These are phyloP conservation scores for Rhodamnia argentea DNA, from an alignment of 345 rosid species.

Conservation along the genomic window DNA sequence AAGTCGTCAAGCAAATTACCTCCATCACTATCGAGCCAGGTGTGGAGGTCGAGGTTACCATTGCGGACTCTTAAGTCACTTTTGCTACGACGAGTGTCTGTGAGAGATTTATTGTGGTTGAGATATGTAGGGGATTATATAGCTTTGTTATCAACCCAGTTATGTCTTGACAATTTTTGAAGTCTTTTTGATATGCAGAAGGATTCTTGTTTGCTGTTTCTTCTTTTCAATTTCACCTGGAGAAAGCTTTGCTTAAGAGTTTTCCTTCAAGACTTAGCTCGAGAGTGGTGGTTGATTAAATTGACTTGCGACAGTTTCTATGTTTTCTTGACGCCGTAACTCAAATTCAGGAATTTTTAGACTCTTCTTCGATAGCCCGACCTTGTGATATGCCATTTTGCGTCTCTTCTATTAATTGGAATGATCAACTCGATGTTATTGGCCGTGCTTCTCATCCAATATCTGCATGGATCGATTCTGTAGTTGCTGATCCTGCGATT, in stretches of 20 bases:
- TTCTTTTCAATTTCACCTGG: not conserved
- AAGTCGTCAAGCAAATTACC: constrained; percentile 12
- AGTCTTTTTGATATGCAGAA: not conserved
- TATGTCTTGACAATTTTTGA: not conserved
- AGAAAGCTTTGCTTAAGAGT: not conserved
- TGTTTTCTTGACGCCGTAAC: not conserved
- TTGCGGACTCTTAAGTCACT: constrained; percentile 1
- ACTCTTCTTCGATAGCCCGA: not conserved
- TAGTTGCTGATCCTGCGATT: not conserved
- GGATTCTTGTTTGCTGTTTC: not conserved
- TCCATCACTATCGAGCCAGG: constrained; percentile 13
- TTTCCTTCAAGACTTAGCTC: not conserved
- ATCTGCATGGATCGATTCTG: not conserved
- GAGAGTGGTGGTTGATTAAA: not conserved
- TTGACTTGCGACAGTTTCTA: not conserved
- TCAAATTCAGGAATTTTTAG: not conserved
- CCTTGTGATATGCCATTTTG: not conserved
- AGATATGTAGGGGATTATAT: not conserved
- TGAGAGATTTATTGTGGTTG: not conserved
- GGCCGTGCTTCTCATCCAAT: not conserved
- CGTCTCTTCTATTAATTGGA: not conserved
- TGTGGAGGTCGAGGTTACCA: constrained; percentile 13
- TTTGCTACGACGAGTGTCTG: not conserved
- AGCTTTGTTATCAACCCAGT: not conserved
- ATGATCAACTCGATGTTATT: not conserved